phyloP scores from a whole-genome alignment of 257 asterid genomes.

The Solanum bulbocastanum region DNA sequence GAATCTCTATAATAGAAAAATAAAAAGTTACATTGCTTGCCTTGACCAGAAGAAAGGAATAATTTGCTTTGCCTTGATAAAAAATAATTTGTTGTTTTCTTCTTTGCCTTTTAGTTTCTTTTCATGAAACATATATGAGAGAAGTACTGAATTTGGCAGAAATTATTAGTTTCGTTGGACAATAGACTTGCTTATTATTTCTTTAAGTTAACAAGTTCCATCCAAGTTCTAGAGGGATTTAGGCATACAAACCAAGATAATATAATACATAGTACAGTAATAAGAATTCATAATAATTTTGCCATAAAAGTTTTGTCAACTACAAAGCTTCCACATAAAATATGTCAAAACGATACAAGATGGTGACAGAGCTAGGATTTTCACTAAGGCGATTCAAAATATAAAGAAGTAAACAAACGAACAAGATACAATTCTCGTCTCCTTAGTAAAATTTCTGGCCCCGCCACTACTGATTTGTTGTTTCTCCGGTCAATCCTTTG shows the following conservation, averaged over 20 bases:
- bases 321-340: not conserved
- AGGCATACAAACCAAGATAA: not conserved
- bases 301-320: not conserved
- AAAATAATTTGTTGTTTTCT: not conserved
- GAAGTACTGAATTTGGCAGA: not conserved
- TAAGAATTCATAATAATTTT: not conserved
- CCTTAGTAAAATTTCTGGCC: not conserved
- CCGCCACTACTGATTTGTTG: not conserved
- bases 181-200: not conserved
- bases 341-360: not conserved
- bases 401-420: not conserved
- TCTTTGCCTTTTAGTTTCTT: not conserved
- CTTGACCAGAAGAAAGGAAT: not conserved
- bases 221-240: not conserved
- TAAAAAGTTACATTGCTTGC: not conserved
- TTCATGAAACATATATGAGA: not conserved
- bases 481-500: not conserved
- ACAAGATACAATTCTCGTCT: not conserved
- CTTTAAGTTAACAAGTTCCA: not conserved
- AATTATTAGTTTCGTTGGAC: not conserved
- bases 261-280: not conserved
- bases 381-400: not conserved
- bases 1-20: not conserved
- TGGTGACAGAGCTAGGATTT: not conserved
- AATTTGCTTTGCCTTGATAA: not conserved